Evolutionary conservation across 441 rosid genomes (phyloP).

Genomic region (Populus hybrid): DNA sequence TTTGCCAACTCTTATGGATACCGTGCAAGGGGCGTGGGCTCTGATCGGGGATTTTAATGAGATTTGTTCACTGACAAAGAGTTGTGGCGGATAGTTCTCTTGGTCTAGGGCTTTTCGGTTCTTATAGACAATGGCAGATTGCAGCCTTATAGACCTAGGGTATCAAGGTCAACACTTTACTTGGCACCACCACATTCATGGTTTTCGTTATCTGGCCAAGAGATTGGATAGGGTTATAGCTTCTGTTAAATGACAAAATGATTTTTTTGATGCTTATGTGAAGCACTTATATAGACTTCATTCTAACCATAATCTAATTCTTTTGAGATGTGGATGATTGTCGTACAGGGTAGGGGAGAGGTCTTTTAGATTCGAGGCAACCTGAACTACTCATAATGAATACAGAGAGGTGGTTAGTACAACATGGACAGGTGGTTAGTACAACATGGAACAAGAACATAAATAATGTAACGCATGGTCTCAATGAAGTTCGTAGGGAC

Average conservation of each 20-base stretch:
- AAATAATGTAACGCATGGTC: no score
- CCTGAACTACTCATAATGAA: neutral
- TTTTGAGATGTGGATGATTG: neutral
- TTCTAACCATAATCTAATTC: neutral
- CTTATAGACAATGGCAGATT: no score
- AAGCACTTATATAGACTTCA: neutral
- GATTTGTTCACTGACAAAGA: no score
- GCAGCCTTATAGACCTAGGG: no score
- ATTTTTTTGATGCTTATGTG: neutral
- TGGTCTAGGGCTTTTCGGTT: no score
- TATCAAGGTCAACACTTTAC: neutral
- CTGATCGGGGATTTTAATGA: no score
- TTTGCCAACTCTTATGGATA: no score
- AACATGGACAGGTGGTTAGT: no score
- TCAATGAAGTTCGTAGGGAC: neutral
- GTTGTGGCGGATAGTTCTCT: no score
- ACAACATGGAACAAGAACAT: neutral
- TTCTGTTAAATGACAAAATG: neutral
- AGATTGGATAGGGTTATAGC: neutral
- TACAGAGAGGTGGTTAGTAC: fast-evolving
- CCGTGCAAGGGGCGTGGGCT: no score
- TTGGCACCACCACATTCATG: neutral
- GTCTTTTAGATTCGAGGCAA: no score
- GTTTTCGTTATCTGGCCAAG: neutral
- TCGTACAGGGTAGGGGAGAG: neutral